Base-by-base conservation (phyloP, 2,329 filamentous ascomycete species). In the Stagonosporopsis rhizophila region DNA sequence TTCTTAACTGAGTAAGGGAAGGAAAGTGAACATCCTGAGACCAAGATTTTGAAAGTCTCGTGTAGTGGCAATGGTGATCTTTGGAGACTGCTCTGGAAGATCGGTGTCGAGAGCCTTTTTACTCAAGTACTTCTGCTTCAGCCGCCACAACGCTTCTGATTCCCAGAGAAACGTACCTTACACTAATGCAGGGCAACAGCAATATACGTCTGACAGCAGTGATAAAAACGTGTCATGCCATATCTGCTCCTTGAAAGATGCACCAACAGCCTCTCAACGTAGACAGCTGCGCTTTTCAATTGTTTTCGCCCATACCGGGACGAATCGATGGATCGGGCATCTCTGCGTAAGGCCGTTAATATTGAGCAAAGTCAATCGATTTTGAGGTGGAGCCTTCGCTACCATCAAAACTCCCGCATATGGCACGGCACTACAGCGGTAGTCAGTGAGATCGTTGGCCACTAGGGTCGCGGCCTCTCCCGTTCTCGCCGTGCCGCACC, bases 371-470 rank as follows among this genome's bases (percentile, higher is more conserved):
- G 12, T 11, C 22, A 35, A 37, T 34, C 30, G 14, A 15, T 32
- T 32, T 14, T n/a, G 20, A 25, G 35, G 32, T 44, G 28, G 40
- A 44, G 25, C 37, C 42, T 27, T 52, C 42, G 47, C 47, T 48
- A 52, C 55, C 25, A 39, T 23, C 40, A 32, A 14, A 41, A 15
- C 39, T 40, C 54, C 40, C 58, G 51, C 51, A 54, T 19, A 32
- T 27, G 46, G 45, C 35, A 39, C 51, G 37, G 49, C 55, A 40
- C 45, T 56, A 56, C 38, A 27, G 34, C 25, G 27, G 40, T 53
- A 52, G 44, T 25, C 40, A 19, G 15, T 39, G 27, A 27, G 17
- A 27, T 32, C 28, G 41, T 32, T 32, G 58, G 40, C 44, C 48
- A 54, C 39, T 48, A 41, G 44, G 44, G 47, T 28, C 52, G 37